phyloP scores from a whole-genome alignment of 495 filamentous ascomycete genomes.

The Neurospora tetraspora region DNA sequence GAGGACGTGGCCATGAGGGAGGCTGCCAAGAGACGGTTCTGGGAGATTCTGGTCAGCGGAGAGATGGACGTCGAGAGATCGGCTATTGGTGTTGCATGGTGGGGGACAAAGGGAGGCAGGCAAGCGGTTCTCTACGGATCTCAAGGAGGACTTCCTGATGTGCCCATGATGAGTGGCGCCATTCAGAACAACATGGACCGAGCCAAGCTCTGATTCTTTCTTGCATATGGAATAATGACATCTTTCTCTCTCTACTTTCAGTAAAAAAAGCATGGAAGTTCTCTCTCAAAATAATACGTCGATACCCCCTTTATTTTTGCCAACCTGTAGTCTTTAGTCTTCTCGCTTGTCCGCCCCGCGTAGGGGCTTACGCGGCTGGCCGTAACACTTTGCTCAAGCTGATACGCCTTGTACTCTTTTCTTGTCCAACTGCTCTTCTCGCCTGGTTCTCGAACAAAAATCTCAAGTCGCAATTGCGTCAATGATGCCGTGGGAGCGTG shows the following conservation, averaged over 20 bases:
- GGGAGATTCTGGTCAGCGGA: slow-evolving; percentile 71
- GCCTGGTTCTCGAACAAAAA: not conserved
- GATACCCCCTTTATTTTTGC: not conserved
- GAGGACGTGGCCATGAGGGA: slow-evolving; percentile 51
- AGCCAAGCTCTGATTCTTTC: not conserved
- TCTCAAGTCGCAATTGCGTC: not conserved
- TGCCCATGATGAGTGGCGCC: slow-evolving; percentile 38
- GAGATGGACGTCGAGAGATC: slow-evolving; percentile 90
- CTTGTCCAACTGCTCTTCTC: not conserved
- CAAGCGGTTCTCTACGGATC: slow-evolving; percentile 25
- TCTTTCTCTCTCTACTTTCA: not conserved
- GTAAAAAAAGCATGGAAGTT: not conserved
- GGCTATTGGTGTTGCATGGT: slow-evolving; percentile 78
- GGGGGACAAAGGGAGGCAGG: slow-evolving; percentile 44
- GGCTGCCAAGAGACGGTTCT: slow-evolving; percentile 64
- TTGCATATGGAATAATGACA: not conserved
- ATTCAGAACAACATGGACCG: slow-evolving; percentile 12
- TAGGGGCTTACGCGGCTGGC: not conserved
- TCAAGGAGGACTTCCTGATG: slow-evolving; percentile 5
- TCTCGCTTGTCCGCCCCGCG: not conserved
- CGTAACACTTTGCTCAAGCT: not conserved
- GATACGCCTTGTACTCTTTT: not conserved
- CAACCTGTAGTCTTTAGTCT: not conserved
- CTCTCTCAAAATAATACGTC: not conserved
- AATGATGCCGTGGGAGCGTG: not conserved